Base-by-base conservation (phyloP, 441 rosid species). In the Isatis lusitanica region DNA sequence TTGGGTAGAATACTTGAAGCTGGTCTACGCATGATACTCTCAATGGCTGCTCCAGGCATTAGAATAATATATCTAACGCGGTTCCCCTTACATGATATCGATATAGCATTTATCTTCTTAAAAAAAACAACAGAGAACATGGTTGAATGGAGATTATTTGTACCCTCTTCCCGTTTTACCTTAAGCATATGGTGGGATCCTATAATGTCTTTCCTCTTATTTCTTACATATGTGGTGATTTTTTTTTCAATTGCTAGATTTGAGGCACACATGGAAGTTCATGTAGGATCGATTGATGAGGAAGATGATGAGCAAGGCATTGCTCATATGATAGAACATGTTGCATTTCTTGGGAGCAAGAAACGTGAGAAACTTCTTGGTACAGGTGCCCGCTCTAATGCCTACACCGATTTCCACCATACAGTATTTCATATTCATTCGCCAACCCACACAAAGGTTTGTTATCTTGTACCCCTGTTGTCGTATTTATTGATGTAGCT, bases 231-330 rank as follows among this genome's bases (percentile, higher is more conserved):
- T 30, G 46, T 51, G 38, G 10, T 53, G 62, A 30, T 30, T 77
- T 55, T 38, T 55, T 38, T 75, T 71, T 70, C 66, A 21, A 67
- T 71, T 73, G 81, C 63, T 76, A 94, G 99, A 91, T 93, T 96
- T 81, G 99, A 93, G 81, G 99, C 99, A 70, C 99, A 96, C 81
- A 93, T 93, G 97, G 99, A 96, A 88, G 95, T 96, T 75, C 99
- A 96, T 84, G 98, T 76, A 46, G 99, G 99, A 74, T 93, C 99
- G 13, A 90, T 96, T 71, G 99, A 96, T 30, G 99, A 96, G 86
- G 98, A 91, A 87, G 94, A 90, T 71, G 99, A 93, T 82, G 98
- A 96, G 83, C 99, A 96, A 83, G 99, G 99, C 78, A 96, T 96
- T 63, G 98, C 99, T 30, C 99, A 96, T 90, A 96, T 96, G 99